Conservation (phyloP, 768 basidiomycete species). For the Punctularia strigosozonata region DNA sequence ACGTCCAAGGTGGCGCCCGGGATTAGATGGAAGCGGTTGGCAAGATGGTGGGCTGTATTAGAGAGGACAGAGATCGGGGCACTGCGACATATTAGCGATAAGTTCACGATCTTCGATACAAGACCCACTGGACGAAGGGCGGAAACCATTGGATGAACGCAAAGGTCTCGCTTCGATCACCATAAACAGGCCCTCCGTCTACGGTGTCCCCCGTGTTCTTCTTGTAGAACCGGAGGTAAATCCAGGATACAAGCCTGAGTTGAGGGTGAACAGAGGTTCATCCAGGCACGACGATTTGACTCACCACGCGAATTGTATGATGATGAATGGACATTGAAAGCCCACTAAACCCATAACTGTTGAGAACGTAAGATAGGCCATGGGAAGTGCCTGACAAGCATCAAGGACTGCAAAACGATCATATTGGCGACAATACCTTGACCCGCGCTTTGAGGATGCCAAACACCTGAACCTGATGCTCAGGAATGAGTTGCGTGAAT, state of each 20-base stretch:
- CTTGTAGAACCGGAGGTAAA: conserved; percentile 96
- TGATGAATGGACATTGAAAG: conserved; percentile 80
- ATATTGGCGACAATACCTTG: conserved; percentile 43
- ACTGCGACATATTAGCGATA: conserved; percentile 24
- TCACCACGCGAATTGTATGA: conserved; percentile 99
- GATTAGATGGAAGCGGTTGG: conserved; percentile 64
- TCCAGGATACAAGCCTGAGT: conserved; percentile 89
- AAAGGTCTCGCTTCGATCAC: conserved; percentile 95
- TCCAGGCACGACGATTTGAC: no score
- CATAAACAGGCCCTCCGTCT: conserved; percentile 60
- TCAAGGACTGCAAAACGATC: not conserved
- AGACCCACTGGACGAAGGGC: conserved; percentile 76
- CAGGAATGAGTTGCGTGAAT: conserved; percentile 95
- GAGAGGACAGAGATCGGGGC: conserved; percentile 58
- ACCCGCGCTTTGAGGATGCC: conserved; percentile 78
- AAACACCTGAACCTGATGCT: conserved; percentile 92
- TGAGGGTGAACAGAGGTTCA: no score
- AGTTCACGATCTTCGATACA: not conserved
- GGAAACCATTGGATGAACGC: conserved; percentile 95
- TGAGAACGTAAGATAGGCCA: conserved; percentile 86
- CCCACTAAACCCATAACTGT: conserved; percentile 76
- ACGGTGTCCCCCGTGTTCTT: conserved; percentile 57
- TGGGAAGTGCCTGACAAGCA: conserved; percentile 91
- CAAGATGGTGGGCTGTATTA: conserved; percentile 55
- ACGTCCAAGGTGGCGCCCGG: conserved; percentile 51